Conservation (phyloP, 768 basidiomycete genomes). For the Gloeopeniophorella convolvens region DNA sequence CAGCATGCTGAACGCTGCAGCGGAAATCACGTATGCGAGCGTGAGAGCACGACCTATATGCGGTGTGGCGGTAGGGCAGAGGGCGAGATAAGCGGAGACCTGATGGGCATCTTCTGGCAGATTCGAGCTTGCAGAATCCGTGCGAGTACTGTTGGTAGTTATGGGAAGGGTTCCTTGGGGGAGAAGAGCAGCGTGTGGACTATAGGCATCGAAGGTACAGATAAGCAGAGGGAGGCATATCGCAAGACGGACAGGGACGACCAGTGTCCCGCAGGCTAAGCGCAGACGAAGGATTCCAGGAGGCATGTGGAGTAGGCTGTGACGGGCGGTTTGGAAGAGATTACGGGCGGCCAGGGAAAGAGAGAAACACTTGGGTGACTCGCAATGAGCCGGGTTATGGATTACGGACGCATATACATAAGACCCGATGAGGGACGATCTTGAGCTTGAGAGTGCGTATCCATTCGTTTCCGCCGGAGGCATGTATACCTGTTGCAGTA, state of each 20-base stretch:
- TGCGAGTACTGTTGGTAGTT: not conserved
- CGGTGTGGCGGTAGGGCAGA: not conserved
- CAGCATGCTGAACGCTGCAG: constrained; percentile 6
- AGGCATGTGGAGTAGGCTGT: constrained; percentile 7
- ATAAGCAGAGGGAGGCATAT: constrained; percentile 18
- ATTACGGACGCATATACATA: not conserved
- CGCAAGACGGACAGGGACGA: constrained; percentile 18
- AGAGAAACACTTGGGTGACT: not conserved
- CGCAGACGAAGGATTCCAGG: constrained; percentile 16
- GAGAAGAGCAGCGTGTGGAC: not conserved
- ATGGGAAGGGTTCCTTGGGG: not conserved
- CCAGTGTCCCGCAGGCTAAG: constrained; percentile 14
- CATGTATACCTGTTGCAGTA: too few relatives aligned
- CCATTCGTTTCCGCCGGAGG: too few relatives aligned
- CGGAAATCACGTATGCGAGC: constrained; percentile 11
- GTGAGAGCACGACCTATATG: constrained; percentile 7
- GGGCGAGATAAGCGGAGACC: not conserved
- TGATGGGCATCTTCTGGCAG: not conserved
- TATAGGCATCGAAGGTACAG: constrained; percentile 16
- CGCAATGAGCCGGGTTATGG: not conserved
- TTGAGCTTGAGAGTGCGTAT: too few relatives aligned
- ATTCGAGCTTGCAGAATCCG: not conserved
- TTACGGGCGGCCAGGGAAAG: not conserved
- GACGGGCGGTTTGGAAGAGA: not conserved
- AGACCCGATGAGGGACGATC: too few relatives aligned